Evolutionary conservation across 139 green algal species (phyloP).

Genomic region (Tetraselmis striata): DNA sequence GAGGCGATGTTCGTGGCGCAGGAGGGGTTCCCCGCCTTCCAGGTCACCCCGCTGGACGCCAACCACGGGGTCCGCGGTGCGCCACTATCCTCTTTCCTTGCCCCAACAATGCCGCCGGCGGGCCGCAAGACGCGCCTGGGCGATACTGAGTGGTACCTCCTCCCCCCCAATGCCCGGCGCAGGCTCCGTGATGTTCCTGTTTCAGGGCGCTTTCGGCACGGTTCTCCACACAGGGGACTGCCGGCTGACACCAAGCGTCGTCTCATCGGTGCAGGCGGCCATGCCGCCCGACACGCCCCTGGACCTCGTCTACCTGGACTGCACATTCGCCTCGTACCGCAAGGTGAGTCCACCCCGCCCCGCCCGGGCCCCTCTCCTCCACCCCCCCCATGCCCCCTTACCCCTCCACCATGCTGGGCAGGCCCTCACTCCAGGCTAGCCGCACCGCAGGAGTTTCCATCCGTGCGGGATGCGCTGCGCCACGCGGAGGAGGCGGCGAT

Average conservation of each 20-base stretch:
- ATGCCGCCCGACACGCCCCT: background rate
- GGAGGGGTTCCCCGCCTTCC: slow-evolving; percentile 2
- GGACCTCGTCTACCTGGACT: slow-evolving; percentile 27
- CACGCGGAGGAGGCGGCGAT: background rate
- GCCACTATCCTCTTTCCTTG: no score
- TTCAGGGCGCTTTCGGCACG: slow-evolving; percentile 29
- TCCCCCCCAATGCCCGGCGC: slow-evolving; percentile 3
- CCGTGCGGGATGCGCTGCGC: background rate
- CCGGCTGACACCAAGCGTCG: slow-evolving; percentile 10
- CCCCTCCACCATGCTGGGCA: no score
- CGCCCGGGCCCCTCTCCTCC: background rate
- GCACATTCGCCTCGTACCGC: slow-evolving; percentile 14
- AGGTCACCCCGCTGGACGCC: slow-evolving; percentile 21
- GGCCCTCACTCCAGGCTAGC: no score
- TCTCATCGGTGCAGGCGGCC: background rate
- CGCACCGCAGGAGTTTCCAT: slow-evolving; percentile 11
- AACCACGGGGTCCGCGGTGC: no score
- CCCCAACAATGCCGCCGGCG: no score
- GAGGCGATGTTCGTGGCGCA: background rate
- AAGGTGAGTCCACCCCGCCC: background rate
- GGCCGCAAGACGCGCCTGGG: no score
- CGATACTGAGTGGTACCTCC: background rate
- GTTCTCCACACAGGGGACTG: slow-evolving; percentile 34
- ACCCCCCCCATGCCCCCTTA: no score
- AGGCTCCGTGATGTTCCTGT: slow-evolving; percentile 29